A percentile compares a stretch with the other conserved stretches of the same genome.
Evolutionary conservation across 164 flowering plant genomes (phyloP).

Genomic region (Protea cynaroides): DNA sequence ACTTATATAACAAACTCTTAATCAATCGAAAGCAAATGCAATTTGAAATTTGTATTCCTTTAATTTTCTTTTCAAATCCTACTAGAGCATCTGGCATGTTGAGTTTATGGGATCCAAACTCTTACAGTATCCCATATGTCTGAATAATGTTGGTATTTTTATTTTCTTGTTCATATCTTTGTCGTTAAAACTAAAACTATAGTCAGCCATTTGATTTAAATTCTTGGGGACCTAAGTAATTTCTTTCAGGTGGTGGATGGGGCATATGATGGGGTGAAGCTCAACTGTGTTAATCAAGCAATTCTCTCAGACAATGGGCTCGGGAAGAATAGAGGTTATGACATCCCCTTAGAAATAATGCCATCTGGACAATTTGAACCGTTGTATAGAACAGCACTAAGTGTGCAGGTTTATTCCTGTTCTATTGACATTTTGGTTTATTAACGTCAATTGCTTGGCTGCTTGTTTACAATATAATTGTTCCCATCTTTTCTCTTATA

Average conservation of each 20-base stretch:
- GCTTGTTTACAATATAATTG: slow-evolving; percentile 4
- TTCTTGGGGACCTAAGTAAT: too few relatives aligned
- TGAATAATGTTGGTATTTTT: too few relatives aligned
- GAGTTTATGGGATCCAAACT: too few relatives aligned
- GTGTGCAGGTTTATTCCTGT: slow-evolving; percentile 53
- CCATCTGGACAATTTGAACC: slow-evolving; percentile 99
- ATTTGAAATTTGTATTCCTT: too few relatives aligned
- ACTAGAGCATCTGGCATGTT: too few relatives aligned
- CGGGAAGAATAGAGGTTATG: slow-evolving; percentile 39
- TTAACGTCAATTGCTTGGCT: not conserved
- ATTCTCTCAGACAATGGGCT: slow-evolving; percentile 56
- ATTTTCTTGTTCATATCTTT: too few relatives aligned
- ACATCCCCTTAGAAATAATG: slow-evolving; percentile 79
- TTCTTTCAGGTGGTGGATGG: slow-evolving; percentile 71
- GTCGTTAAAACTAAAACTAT: too few relatives aligned
- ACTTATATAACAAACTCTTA: too few relatives aligned
- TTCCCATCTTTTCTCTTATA: not conserved
- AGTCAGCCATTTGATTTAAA: too few relatives aligned
- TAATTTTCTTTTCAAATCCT: too few relatives aligned
- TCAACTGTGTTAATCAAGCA: slow-evolving; percentile 61
- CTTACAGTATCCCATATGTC: too few relatives aligned
- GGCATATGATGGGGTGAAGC: slow-evolving; percentile 72
- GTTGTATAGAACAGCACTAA: slow-evolving; percentile 65
- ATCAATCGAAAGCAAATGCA: too few relatives aligned
- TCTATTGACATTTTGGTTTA: not conserved